Evolutionary conservation across 352 stramenopile species (phyloP).

Genomic region (Globisporangium spinosum): DNA sequence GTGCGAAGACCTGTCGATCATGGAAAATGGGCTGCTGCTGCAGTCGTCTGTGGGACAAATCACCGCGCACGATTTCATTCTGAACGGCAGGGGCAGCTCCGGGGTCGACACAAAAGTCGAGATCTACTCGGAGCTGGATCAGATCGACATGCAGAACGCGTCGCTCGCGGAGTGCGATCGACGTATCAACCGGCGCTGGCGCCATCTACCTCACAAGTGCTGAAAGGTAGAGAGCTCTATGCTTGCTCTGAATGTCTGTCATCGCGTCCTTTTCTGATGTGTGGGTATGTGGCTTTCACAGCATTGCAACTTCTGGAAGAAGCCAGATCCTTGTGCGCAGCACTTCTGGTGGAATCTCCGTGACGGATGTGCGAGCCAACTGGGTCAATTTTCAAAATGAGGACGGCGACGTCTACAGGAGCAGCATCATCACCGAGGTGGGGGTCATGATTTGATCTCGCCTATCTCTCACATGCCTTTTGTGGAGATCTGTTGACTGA

Average conservation of each 20-base stretch:
- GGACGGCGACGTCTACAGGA: constrained; percentile 40
- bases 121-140: constrained; percentile 46
- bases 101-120: constrained; percentile 25
- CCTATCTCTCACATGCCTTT: neutral
- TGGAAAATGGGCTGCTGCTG: constrained; percentile 30
- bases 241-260: neutral
- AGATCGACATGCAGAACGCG: constrained; percentile 39
- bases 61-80: constrained; percentile 31
- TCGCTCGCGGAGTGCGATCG: constrained; percentile 50
- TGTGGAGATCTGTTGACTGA: neutral
- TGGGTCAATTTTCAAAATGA: constrained; percentile 51
- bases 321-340: constrained; percentile 48
- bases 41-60: constrained; percentile 50
- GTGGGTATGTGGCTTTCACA: constrained; percentile 12
- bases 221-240: constrained; percentile 31
- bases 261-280: neutral
- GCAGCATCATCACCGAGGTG: constrained; percentile 36
- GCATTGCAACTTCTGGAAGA: constrained; percentile 40
- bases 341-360: constrained; percentile 44
- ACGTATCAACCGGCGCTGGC: constrained; percentile 44
- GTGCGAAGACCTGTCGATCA: constrained; percentile 35
- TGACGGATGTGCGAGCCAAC: constrained; percentile 41
- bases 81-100: constrained; percentile 32
- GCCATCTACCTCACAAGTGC: constrained; percentile 36
- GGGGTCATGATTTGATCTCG: neutral